Evolutionary conservation across 768 basidiomycete genomes (phyloP).

Genomic region (Leucogyrophana mollusca): DNA sequence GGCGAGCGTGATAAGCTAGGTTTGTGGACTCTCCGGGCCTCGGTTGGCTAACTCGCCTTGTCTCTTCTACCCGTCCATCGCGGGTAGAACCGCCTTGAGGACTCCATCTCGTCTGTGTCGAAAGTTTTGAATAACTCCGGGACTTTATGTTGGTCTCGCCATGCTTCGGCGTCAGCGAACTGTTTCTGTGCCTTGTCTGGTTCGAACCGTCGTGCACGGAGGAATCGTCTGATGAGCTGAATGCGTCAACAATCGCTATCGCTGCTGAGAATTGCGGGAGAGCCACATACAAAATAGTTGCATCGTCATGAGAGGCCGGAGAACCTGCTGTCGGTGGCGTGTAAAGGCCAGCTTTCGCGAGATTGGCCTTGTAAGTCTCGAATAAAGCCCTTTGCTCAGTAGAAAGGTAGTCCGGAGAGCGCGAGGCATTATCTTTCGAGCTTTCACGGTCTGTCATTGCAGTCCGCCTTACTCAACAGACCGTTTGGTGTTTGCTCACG

Average conservation of each 20-base stretch:
- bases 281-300: slow-evolving; percentile 64
- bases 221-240: slow-evolving; percentile 70
- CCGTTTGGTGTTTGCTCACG: too few species aligned
- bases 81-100: slow-evolving; percentile 65
- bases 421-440: too few species aligned
- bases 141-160: slow-evolving; percentile 65
- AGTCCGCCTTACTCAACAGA: too few species aligned
- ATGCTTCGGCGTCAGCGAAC: slow-evolving; percentile 64
- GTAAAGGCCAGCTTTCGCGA: slow-evolving; percentile 55
- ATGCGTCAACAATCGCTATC: too few species aligned
- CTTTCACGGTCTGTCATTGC: too few species aligned
- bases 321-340: slow-evolving; percentile 28
- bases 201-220: slow-evolving; percentile 76
- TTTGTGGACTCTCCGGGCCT: background rate
- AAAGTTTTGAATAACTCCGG: slow-evolving; percentile 63
- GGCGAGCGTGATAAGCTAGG: background rate
- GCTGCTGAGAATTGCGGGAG: too few species aligned
- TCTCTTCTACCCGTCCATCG: slow-evolving; percentile 80
- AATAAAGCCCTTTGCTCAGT: slow-evolving; percentile 22
- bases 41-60: slow-evolving; percentile 53
- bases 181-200: slow-evolving; percentile 63
- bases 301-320: slow-evolving; percentile 59
- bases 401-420: too few species aligned
- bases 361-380: slow-evolving; percentile 49
- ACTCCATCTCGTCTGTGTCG: slow-evolving; percentile 57